phyloP scores from a whole-genome alignment of 345 rosid species.

The thale cress (Arabidopsis thaliana) region DNA sequence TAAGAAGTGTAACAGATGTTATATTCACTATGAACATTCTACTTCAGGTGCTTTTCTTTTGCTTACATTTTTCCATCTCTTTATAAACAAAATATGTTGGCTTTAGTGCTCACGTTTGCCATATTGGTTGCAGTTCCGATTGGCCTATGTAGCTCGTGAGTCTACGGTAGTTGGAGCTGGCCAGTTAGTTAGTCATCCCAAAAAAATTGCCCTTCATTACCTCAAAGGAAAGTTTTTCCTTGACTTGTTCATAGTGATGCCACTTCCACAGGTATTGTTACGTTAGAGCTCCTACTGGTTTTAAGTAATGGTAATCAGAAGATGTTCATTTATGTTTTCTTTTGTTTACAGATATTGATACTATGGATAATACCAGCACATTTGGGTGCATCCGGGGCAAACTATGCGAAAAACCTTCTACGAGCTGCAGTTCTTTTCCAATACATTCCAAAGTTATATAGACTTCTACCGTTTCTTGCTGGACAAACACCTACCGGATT shows the following conservation, averaged over 20 bases:
- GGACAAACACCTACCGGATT: constrained; percentile 79
- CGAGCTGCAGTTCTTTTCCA: constrained; percentile 68
- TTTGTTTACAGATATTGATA: constrained; percentile 62
- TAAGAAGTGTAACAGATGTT: constrained; percentile 70
- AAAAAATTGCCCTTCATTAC: constrained; percentile 67
- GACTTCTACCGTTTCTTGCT: constrained; percentile 72
- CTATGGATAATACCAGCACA: constrained; percentile 51
- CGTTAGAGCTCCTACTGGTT: background rate
- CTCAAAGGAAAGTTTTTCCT: constrained; percentile 58
- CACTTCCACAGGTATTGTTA: constrained; percentile 82
- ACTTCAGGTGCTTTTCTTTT: constrained; percentile 67
- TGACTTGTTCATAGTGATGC: constrained; percentile 68
- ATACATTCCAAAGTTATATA: constrained; percentile 72
- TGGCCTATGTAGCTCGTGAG: constrained; percentile 88
- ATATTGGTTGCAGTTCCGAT: constrained; percentile 63
- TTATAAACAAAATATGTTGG: background rate
- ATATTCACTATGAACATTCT: constrained; percentile 71
- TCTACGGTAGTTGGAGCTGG: constrained; percentile 86
- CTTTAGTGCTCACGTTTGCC: constrained; percentile 15
- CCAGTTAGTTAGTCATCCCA: constrained; percentile 86
- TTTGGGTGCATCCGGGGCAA: constrained; percentile 61
- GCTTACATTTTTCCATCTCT: background rate
- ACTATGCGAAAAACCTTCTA: constrained; percentile 67
- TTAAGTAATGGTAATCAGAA: background rate
- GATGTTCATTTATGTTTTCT: constrained; percentile 5